Percentiles rank a stretch among this genome's conserved stretches.
Conservation (phyloP, 31 red algal genomes). For the Asparagopsis taxiformis region DNA sequence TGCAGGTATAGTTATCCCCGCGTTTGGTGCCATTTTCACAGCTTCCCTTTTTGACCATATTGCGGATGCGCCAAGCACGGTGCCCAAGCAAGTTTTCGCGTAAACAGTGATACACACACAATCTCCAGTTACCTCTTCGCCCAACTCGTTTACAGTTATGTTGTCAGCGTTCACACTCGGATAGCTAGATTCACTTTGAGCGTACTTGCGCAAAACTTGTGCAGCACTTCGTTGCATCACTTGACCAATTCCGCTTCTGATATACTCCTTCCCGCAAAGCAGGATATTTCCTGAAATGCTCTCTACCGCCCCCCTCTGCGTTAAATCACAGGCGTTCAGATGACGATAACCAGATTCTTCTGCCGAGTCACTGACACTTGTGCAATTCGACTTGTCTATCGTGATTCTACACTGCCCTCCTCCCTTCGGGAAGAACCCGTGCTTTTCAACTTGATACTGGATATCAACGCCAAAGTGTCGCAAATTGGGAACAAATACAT, state of each 20-base stretch:
- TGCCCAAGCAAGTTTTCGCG: constrained; percentile 4
- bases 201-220: constrained; percentile 15
- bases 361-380: not conserved
- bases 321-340: not conserved
- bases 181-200: constrained; percentile 1
- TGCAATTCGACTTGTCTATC: constrained; percentile 36
- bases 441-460: constrained; percentile 30
- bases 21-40: not conserved
- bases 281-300: not conserved
- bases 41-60: constrained; percentile 16
- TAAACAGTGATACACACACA: constrained; percentile 25
- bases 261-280: not conserved
- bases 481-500: constrained; percentile 61
- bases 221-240: not conserved
- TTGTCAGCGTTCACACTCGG: not conserved
- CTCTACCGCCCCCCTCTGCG: not conserved
- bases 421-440: constrained; percentile 57
- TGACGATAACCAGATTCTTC: not conserved
- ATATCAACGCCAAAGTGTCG: constrained; percentile 37
- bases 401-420: constrained; percentile 27
- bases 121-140: constrained; percentile 6
- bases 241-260: not conserved
- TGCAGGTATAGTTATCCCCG: not conserved
- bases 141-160: constrained; percentile 19
- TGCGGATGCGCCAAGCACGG: constrained; percentile 16